phyloP scores from a whole-genome alignment of 441 rosid species.

The Gossypium schwendimanii region DNA sequence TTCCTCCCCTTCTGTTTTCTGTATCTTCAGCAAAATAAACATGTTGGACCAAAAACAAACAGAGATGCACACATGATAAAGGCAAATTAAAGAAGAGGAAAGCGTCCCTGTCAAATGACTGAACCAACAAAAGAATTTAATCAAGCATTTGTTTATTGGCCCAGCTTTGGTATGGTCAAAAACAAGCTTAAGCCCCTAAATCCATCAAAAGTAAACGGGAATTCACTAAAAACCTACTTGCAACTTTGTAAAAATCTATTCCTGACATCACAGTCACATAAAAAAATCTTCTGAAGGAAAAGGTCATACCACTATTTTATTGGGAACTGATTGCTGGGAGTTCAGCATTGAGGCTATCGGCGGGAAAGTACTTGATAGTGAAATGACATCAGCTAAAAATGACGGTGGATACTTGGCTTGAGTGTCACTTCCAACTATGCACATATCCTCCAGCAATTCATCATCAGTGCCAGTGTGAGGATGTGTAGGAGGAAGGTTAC shows the following conservation, averaged over 20 bases:
- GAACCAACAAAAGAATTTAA: neutral
- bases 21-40: slow-evolving; percentile 27
- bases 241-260: neutral
- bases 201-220: neutral
- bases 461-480: slow-evolving; percentile 54
- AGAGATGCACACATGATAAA: slow-evolving; percentile 6
- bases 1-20: slow-evolving; percentile 42
- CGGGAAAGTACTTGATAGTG: slow-evolving; percentile 76
- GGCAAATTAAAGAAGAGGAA: neutral
- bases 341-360: slow-evolving; percentile 53
- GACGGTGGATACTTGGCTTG: slow-evolving; percentile 70
- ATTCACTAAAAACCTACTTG: neutral
- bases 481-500: slow-evolving; percentile 49
- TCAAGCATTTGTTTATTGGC: neutral
- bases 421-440: slow-evolving; percentile 59
- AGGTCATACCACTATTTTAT: slow-evolving; percentile 36
- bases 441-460: slow-evolving; percentile 53
- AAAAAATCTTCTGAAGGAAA: neutral
- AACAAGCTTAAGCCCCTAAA: neutral
- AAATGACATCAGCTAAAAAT: slow-evolving; percentile 64
- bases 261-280: neutral
- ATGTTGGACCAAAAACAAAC: slow-evolving; percentile 4
- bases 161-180: neutral
- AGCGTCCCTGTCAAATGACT: neutral
- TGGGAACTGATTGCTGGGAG: slow-evolving; percentile 30